Evolutionary conservation across 352 stramenopile species (phyloP).

Genomic region (Phytopythium kandeliae): DNA sequence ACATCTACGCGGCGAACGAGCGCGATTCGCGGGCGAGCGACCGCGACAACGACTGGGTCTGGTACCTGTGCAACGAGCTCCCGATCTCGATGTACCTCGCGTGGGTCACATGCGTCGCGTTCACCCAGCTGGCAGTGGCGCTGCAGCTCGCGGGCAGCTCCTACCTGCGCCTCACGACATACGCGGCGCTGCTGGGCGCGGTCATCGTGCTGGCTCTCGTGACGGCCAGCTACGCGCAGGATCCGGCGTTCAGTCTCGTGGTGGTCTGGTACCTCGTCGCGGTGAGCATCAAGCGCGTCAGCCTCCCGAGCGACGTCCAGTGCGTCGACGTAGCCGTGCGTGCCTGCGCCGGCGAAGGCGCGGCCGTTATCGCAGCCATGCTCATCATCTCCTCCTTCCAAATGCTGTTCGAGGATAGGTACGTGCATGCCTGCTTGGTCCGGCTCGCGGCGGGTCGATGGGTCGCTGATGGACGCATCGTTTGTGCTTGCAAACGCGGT

Average conservation of each 20-base stretch:
- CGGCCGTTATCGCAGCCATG: conserved; percentile 46
- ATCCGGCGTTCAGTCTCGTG: conserved; percentile 51
- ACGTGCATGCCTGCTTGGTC: too few species aligned
- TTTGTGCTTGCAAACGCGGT: background rate
- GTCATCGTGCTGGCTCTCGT: conserved; percentile 56
- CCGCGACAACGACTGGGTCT: conserved; percentile 45
- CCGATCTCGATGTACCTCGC: conserved; percentile 75
- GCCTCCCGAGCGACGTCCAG: conserved; percentile 28
- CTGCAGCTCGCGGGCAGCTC: conserved; percentile 48
- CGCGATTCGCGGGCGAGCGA: conserved; percentile 36
- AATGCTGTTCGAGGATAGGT: conserved; percentile 60
- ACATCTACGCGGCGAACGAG: conserved; percentile 78
- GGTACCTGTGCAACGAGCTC: conserved; percentile 71
- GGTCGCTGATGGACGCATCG: background rate
- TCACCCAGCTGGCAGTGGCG: conserved; percentile 61
- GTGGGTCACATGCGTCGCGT: conserved; percentile 66
- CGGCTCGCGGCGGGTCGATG: too few species aligned
- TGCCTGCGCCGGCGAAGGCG: conserved; percentile 53
- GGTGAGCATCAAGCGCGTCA: conserved; percentile 52
- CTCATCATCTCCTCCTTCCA: conserved; percentile 45
- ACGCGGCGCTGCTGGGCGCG: conserved; percentile 56
- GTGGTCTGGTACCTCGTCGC: conserved; percentile 65
- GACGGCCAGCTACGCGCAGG: conserved; percentile 54
- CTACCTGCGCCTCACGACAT: conserved; percentile 51
- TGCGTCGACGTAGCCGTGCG: conserved; percentile 54